Base-by-base conservation (phyloP, 2,329 filamentous ascomycete genomes). In the Tetracladium maxilliforme region DNA sequence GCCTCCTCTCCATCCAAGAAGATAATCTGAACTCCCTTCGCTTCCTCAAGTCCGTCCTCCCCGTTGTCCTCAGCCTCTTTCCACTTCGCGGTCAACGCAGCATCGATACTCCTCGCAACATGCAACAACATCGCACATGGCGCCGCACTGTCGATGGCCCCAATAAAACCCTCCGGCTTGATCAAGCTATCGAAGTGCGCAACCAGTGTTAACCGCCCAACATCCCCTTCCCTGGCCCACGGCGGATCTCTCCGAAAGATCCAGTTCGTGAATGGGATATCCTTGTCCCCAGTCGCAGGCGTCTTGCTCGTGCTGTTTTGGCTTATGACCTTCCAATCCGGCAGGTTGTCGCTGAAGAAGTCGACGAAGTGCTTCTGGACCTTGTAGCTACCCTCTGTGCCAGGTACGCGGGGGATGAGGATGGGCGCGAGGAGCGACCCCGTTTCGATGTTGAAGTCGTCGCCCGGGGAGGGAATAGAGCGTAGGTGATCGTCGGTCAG, bases 1-100 rank as follows among this genome's bases (percentile, higher is more conserved):
- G 90, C 86, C 50, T 98, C 90, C 52, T 98, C 90, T 5, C 90
- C 90, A 42, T 98, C 90, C 6, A 98, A 53, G 28, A 98, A 64
- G 15, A 98, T 36, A 15, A 98, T 79, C 55, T 95, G 90, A 17
- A 98, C 64, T 1, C 87, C 87, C 42, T 71, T 74, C 34, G 81
- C 71, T 37, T 77, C 79, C 21, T 84, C 81, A 13, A 90, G 49
- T 2, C 55, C 61, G 14, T 50, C 47, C 3, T 56, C 59, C 5
- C 67, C 75, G 4, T 64, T 59, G 5, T 58, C 64, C 34, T 70
- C 49, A 68, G 86, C 81, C 16, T 62, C 63, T 16, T 68, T 64
- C 81, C 90, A 95, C 52, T 87, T 92, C 44, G 64, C 65, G 16
- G 75, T 80, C 45, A 95, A 53, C 3, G 80, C 82, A 2, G 56